Percentiles rank a stretch among this genome's conserved stretches.
These are phyloP conservation scores for Euphorbia celastroides DNA, from an alignment of 441 rosid species.

Conservation along the genomic window DNA sequence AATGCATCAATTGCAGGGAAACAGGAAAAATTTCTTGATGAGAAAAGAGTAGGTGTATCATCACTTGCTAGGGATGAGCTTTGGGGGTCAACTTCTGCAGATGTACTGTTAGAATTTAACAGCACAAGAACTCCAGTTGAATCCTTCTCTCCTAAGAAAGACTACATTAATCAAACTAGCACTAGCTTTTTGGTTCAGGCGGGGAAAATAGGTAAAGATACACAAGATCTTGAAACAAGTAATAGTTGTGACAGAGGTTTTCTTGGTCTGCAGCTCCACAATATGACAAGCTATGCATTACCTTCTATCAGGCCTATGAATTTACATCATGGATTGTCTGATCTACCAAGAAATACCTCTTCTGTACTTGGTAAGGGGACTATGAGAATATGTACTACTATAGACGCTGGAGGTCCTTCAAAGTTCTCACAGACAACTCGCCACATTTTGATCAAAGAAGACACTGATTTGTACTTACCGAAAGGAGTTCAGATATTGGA, in stretches of 20 bases:
- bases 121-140: conserved; percentile 19
- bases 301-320: conserved; percentile 8
- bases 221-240: conserved; percentile 23
- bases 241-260: conserved; percentile 15
- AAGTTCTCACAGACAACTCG: conserved; percentile 33
- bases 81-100: conserved; percentile 29
- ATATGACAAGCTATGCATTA: conserved; percentile 12
- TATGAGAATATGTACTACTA: conserved; percentile 42
- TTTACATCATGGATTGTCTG: conserved; percentile 20
- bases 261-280: conserved; percentile 19
- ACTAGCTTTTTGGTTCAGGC: conserved; percentile 25
- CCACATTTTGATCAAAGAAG: conserved; percentile 37
- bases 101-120: conserved; percentile 22
- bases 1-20: conserved; percentile 19
- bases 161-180: conserved; percentile 21
- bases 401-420: conserved; percentile 40
- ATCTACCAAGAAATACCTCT: conserved; percentile 24
- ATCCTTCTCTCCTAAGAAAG: conserved; percentile 16
- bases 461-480: conserved; percentile 33
- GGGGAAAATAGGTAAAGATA: conserved; percentile 23
- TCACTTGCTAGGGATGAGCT: conserved; percentile 20
- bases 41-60: conserved; percentile 24
- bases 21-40: conserved; percentile 24
- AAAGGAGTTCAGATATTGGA: conserved; percentile 36
- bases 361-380: conserved; percentile 32